Evolutionary conservation across 202 grass and related monocot species (phyloP).

Genomic region (Elaeis oleifera): DNA sequence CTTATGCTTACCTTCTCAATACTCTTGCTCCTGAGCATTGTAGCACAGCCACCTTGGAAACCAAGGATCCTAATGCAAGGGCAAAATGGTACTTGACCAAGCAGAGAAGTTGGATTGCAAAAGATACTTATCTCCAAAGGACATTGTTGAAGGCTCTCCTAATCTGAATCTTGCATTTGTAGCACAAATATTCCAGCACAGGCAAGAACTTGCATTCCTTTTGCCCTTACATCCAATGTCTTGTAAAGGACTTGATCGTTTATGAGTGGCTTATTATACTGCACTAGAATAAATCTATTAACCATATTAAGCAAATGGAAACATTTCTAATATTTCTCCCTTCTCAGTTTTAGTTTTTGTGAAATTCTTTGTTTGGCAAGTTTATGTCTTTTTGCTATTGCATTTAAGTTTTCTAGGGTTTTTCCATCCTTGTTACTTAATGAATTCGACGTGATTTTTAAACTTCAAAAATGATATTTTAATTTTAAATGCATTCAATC

Average conservation of each 20-base stretch:
- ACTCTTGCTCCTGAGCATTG: slow-evolving; percentile 91
- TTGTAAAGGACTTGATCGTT: background rate
- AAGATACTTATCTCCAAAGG: slow-evolving; percentile 86
- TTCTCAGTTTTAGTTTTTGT: too few relatives aligned
- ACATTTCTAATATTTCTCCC: too few relatives aligned
- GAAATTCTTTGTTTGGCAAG: too few relatives aligned
- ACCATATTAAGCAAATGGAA: too few relatives aligned
- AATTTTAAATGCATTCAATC: too few relatives aligned
- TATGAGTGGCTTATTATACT: too few relatives aligned
- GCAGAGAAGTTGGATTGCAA: slow-evolving; percentile 96
- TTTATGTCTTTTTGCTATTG: too few relatives aligned
- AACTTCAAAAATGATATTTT: too few relatives aligned
- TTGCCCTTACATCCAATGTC: background rate
- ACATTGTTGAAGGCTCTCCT: slow-evolving; percentile 93
- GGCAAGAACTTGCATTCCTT: slow-evolving; percentile 27
- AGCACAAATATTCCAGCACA: slow-evolving; percentile 97
- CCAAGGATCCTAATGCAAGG: slow-evolving; percentile 72
- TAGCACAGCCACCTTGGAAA: slow-evolving; percentile 46
- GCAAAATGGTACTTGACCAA: slow-evolving; percentile 89
- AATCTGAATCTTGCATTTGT: slow-evolving; percentile 99
- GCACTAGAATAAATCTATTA: too few relatives aligned
- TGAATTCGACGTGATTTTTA: too few relatives aligned
- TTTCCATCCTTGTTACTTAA: too few relatives aligned
- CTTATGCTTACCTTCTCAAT: slow-evolving; percentile 97
- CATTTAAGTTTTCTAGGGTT: too few relatives aligned